A percentile compares a stretch with the other conserved stretches of the same genome.
Evolutionary conservation across 257 asterid species (phyloP).

Genomic region (Solanum tarapatanum): DNA sequence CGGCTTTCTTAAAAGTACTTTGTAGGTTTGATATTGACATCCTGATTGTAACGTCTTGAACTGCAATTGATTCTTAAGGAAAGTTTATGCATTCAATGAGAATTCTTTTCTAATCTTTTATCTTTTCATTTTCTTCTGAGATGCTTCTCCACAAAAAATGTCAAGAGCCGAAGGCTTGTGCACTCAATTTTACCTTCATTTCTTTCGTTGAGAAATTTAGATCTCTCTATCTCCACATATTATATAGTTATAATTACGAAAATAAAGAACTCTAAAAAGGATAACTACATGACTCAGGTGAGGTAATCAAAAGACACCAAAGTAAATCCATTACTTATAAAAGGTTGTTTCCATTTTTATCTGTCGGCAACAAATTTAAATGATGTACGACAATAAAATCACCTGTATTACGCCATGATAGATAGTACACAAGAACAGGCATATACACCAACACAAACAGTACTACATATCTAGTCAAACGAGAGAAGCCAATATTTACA

Average conservation of each 20-base stretch:
- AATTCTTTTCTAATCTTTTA: background rate
- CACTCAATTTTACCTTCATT: background rate
- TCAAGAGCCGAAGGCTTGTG: no score
- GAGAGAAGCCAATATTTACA: background rate
- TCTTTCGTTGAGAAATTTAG: background rate
- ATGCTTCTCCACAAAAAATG: no score
- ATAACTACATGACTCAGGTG: background rate
- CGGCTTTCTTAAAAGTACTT: background rate
- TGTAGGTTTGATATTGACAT: background rate
- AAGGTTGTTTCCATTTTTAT: background rate
- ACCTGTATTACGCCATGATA: background rate
- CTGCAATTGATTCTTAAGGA: background rate
- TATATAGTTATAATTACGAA: background rate
- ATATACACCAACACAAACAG: conserved; percentile 8
- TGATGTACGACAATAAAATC: background rate
- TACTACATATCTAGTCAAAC: background rate
- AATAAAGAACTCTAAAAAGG: background rate
- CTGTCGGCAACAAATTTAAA: background rate
- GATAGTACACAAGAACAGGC: background rate
- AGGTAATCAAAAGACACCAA: background rate
- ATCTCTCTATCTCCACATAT: background rate
- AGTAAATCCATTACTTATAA: background rate
- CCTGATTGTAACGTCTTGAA: background rate
- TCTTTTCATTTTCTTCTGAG: background rate
- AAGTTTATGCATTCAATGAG: background rate